Evolutionary conservation across 2,329 filamentous ascomycete species (phyloP), one percentile per base, ranked within the genome.

Genomic region (Thermoascus crustaceus): DNA sequence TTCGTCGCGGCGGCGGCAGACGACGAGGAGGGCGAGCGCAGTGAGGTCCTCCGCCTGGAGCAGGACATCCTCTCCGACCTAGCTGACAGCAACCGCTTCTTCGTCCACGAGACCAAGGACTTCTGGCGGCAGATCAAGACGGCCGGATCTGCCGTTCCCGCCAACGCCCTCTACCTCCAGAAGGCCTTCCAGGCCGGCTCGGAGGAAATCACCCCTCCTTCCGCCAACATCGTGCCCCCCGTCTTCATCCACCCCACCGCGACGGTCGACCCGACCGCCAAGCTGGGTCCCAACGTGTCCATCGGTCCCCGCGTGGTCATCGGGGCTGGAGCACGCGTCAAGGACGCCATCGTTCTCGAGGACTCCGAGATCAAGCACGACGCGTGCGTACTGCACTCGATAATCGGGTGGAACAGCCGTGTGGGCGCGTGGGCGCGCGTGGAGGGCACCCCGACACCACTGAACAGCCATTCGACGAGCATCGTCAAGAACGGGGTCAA

Each of bases 81-180:
- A 54, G 89, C 91, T 42, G 91, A 96, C 66, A 94, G 78, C 75
- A 91, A 94, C 68, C 85, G 91, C 63, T 98, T 98, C 72, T 96
- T 87, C 66, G 91, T 96, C 20, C 84, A 94, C 62, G 91, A 98
- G 71, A 96, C 89, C 47, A 94, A 93, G 69, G 91, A 96, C 63
- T 98, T 98, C 66, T 98, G 91, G 91, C 86, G 91, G 52, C 91
- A 98, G 72, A 96, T 98, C 76, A 98, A 98, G 76, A 95, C 91
- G 2, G 91, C 91, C 41, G 91, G 91, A 41, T 96, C 89, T 4
- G 91, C 91, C 32, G 87, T 98, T 18, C 91, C 91, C 10, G 91
- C 91, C 44, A 96, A 96, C 56, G 91, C 91, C 9, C 76, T 98
- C 21, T 98, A 98, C 67, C 78, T 98, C 36, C 86, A 93, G 60